Conservation (phyloP, 352 stramenopile genomes). For the Globisporangium barbulae region DNA sequence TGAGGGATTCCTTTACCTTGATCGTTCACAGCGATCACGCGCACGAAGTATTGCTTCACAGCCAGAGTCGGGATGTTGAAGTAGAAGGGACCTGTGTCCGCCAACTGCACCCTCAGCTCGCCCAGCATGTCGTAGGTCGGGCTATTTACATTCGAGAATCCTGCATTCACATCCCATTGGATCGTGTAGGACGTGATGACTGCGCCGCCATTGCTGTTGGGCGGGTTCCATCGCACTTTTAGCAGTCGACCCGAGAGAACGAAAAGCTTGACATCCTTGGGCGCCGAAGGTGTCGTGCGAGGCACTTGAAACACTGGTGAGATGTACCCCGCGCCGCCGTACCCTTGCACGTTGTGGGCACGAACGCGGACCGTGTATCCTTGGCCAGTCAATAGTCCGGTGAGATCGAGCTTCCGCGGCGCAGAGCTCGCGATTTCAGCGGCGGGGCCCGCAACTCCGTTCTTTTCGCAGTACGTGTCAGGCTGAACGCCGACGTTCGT, state of each 20-base stretch:
- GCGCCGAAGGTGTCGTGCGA: slow-evolving; percentile 34
- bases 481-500: slow-evolving; percentile 75
- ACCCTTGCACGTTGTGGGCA: slow-evolving; percentile 60
- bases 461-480: slow-evolving; percentile 68
- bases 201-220: slow-evolving; percentile 63
- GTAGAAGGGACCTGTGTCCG: slow-evolving; percentile 69
- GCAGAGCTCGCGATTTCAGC: slow-evolving; percentile 32
- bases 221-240: slow-evolving; percentile 76
- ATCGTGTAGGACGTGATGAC: slow-evolving; percentile 86
- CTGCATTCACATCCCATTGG: slow-evolving; percentile 87
- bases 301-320: slow-evolving; percentile 52
- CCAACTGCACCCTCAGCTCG: slow-evolving; percentile 34
- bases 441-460: slow-evolving; percentile 28
- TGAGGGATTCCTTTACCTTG: slow-evolving; percentile 63
- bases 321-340: slow-evolving; percentile 45
- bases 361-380: slow-evolving; percentile 62
- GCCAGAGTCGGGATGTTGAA: slow-evolving; percentile 88
- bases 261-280: slow-evolving; percentile 41
- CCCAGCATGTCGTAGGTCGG: slow-evolving; percentile 66
- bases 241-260: slow-evolving; percentile 62
- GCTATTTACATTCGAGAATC: slow-evolving; percentile 72
- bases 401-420: slow-evolving; percentile 35
- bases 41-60: slow-evolving; percentile 78
- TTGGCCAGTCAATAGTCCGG: slow-evolving; percentile 46
- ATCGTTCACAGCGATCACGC: slow-evolving; percentile 92